A percentile compares a stretch with the other conserved stretches of the same genome.
Conservation (phyloP, 768 basidiomycete genomes). For the Neoboletus subvelutipes region DNA sequence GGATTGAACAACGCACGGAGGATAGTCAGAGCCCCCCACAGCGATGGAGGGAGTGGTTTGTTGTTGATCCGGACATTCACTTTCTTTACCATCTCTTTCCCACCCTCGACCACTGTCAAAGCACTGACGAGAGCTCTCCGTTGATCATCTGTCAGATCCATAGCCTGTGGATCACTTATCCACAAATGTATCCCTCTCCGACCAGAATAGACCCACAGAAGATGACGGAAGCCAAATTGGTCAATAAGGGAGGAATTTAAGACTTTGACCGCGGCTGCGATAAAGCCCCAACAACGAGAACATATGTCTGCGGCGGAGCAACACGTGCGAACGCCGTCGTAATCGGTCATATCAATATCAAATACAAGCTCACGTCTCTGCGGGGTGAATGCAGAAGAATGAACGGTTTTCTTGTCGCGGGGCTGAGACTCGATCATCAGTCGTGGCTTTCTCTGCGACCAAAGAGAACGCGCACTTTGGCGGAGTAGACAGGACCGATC, state of each 20-base stretch:
- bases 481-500: slow-evolving; percentile 92
- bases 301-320: slow-evolving; percentile 92
- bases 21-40: slow-evolving; percentile 54
- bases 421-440: slow-evolving; percentile 51
- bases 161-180: slow-evolving; percentile 88
- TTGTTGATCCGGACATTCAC: slow-evolving; percentile 62
- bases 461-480: slow-evolving; percentile 57
- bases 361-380: slow-evolving; percentile 91
- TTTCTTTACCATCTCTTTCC: slow-evolving; percentile 79
- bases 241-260: slow-evolving; percentile 76
- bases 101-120: slow-evolving; percentile 79
- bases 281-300: slow-evolving; percentile 91
- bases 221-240: slow-evolving; percentile 86
- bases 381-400: slow-evolving; percentile 67
- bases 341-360: slow-evolving; percentile 99
- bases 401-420: slow-evolving; percentile 81
- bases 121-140: slow-evolving; percentile 84
- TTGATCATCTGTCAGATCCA: slow-evolving; percentile 90
- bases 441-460: background rate
- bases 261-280: slow-evolving; percentile 87
- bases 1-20: slow-evolving; percentile 59
- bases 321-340: slow-evolving; percentile 93
- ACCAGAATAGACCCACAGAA: slow-evolving; percentile 98
- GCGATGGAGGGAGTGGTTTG: slow-evolving; percentile 63
- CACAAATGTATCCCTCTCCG: slow-evolving; percentile 98